Evolutionary conservation across 2,329 filamentous ascomycete species (phyloP), one percentile per base, ranked within the genome.

Genomic region (Chaetoscypha palmicola): DNA sequence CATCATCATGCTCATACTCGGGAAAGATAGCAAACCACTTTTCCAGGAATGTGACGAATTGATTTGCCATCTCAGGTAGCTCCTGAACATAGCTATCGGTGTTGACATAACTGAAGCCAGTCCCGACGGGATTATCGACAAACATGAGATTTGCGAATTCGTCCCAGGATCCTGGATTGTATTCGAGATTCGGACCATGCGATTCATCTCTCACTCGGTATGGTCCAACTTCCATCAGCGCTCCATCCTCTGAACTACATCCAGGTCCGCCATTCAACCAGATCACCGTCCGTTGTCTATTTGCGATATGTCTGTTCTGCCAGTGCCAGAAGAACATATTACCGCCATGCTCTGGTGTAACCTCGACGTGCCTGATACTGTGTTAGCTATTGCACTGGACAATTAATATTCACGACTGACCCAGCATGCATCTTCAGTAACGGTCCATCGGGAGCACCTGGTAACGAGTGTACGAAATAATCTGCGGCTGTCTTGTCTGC

Each of bases 301-400:
- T 86, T 45, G 89, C 91, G 55, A 98, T 95, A 64, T 98, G 92
- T 55, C 86, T 78, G 63, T 97, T 97, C 63, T 95, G 81, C 63
- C 86, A 96, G 61, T 96, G 87, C 92, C 92, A 98, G 72, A 98
- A 98, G 73, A 97, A 98, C 14, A 98, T 47, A 65, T 97, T 94
- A 56, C 88, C 91, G 62, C 97, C 88, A 63, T 84, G 77, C 54
- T 88, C 81, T 16, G 84, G 77, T 24, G 81, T 85, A 58, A 98
- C 76, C 67, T 97, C 90, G 64, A 98, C 83, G 69, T 98, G 92
- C 43, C 89, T 95, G 62, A 37, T n/a, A n/a, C n/a, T n/a, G n/a
- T n/a, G n/a, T n/a, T n/a, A n/a, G n/a, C n/a, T n/a, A n/a, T n/a
- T n/a, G n/a, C n/a, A n/a, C n/a, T n/a, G n/a, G 57, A 16, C 38